These are phyloP conservation scores for Drechslerella coelobrocha DNA, from an alignment of 2,329 filamentous ascomycete species.

Conservation along the genomic window DNA sequence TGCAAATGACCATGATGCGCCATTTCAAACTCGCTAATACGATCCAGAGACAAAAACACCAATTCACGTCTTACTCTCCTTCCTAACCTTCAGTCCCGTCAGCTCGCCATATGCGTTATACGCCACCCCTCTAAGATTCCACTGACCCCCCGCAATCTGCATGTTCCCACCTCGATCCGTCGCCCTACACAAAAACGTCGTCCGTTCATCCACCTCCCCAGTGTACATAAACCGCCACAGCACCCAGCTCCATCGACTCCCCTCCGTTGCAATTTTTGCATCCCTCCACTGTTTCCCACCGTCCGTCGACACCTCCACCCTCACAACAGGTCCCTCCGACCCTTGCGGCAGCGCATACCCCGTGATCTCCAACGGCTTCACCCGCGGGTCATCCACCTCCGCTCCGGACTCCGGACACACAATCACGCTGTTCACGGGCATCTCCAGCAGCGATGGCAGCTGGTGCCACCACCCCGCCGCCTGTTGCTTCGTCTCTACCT, in stretches of 20 bases:
- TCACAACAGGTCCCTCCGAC: constrained; percentile 78
- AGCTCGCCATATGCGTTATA: constrained; percentile 69
- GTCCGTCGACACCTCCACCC: constrained; percentile 83
- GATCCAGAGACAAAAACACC: too few relatives aligned
- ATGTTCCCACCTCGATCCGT: constrained; percentile 64
- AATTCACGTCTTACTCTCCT: too few relatives aligned
- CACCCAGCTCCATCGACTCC: constrained; percentile 65
- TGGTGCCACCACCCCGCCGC: constrained; percentile 65
- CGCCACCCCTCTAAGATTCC: constrained; percentile 68
- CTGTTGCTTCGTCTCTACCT: constrained; percentile 61
- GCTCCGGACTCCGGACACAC: constrained; percentile 61
- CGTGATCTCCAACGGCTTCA: constrained; percentile 13
- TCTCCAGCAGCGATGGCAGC: constrained; percentile 64
- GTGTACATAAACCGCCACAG: constrained; percentile 63
- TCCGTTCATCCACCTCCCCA: constrained; percentile 59
- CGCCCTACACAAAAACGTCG: constrained; percentile 64
- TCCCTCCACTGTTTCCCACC: constrained; percentile 81
- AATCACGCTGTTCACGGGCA: constrained; percentile 66
- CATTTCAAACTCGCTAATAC: too few relatives aligned
- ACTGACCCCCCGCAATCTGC: constrained; percentile 61
- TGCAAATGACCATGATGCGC: too few relatives aligned
- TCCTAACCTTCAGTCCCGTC: constrained; percentile 61
- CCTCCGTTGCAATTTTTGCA: constrained; percentile 60
- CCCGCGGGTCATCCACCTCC: constrained; percentile 57
- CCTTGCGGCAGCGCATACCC: constrained; percentile 82